Conservation (phyloP, 306 rosid species). For the Corylus americana region DNA sequence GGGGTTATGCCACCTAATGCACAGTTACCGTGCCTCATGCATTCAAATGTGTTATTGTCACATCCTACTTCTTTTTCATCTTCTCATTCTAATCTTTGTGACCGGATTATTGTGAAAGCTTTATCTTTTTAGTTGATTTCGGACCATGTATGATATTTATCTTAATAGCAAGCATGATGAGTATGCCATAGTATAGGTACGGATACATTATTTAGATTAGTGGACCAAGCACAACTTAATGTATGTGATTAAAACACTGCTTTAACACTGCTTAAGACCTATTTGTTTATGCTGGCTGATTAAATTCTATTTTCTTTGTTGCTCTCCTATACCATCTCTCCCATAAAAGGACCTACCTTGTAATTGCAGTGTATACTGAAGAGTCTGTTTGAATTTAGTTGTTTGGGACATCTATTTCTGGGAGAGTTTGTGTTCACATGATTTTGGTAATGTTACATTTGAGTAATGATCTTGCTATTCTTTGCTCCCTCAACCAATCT, state of each 20-base stretch:
- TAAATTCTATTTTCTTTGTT: too few species aligned
- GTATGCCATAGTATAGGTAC: neutral
- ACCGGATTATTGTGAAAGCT: too few species aligned
- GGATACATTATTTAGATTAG: neutral
- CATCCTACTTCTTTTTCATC: too few species aligned
- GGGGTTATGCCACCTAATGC: neutral
- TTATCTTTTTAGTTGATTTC: too few species aligned
- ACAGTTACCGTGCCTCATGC: neutral
- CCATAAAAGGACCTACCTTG: neutral
- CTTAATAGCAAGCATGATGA: too few species aligned
- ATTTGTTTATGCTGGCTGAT: neutral
- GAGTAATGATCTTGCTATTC: neutral
- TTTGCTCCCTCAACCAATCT: neutral
- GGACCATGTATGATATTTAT: too few species aligned
- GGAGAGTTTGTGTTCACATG: neutral
- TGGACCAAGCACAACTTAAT: neutral
- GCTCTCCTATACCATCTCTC: neutral
- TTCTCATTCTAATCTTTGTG: too few species aligned
- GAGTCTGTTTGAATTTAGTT: neutral
- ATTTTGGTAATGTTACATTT: neutral
- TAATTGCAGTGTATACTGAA: neutral
- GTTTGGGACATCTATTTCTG: neutral
- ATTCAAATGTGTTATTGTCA: neutral
- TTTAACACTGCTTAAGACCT: neutral
- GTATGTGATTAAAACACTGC: neutral